These are phyloP conservation scores for Ambrosiella beaveri DNA, from an alignment of 2,329 filamentous ascomycete species.

Conservation along the genomic window DNA sequence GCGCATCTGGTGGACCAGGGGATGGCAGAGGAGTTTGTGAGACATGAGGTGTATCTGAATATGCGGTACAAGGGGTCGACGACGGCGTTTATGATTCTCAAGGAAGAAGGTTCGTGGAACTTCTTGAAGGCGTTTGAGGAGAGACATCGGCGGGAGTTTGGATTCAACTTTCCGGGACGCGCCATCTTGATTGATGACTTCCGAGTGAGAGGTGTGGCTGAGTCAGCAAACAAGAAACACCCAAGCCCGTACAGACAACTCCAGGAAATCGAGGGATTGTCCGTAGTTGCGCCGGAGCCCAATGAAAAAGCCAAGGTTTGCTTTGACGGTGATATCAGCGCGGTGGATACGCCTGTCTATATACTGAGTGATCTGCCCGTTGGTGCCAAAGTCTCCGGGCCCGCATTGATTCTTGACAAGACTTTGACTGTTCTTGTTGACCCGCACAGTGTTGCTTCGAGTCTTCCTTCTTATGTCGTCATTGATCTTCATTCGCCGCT, in stretches of 20 bases:
- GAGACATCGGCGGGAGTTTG: constrained; percentile 84
- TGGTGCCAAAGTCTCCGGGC: constrained; percentile 58
- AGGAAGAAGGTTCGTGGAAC: constrained; percentile 53
- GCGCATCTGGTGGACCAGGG: constrained; percentile 57
- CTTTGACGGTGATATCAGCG: constrained; percentile 48
- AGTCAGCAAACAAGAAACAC: constrained; percentile 27
- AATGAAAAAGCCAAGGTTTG: constrained; percentile 52
- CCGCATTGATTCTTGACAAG: constrained; percentile 72
- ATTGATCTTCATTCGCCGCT: constrained; percentile 39
- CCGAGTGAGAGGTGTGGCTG: constrained; percentile 66
- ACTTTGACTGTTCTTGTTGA: constrained; percentile 87
- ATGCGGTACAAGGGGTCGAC: constrained; percentile 86
- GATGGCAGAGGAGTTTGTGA: constrained; percentile 55
- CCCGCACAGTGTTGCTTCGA: constrained; percentile 55
- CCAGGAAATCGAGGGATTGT: constrained; percentile 26
- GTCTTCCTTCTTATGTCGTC: constrained; percentile 75
- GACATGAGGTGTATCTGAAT: constrained; percentile 85
- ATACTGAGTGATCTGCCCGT: constrained; percentile 57
- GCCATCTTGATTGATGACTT: constrained; percentile 87
- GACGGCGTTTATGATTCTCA: constrained; percentile 77
- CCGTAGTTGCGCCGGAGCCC: constrained; percentile 35
- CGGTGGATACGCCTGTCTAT: constrained; percentile 59
- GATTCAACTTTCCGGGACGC: constrained; percentile 67
- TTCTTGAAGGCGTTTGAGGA: constrained; percentile 72
- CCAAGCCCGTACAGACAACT: constrained; percentile 76